Evolutionary conservation across 352 stramenopile species (phyloP).

Genomic region (Discostella stelligera): DNA sequence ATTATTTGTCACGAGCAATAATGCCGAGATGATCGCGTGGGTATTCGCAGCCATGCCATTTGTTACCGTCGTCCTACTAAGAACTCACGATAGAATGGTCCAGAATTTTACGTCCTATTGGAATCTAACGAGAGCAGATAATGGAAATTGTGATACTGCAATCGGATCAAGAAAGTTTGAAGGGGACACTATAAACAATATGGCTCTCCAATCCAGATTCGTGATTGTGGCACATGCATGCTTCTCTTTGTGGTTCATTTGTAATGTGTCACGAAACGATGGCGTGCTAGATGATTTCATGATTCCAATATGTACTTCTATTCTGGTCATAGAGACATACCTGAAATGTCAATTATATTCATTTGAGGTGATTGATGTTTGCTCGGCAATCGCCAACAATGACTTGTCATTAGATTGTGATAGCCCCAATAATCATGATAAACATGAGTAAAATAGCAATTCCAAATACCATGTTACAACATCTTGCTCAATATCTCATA

Average conservation of each 20-base stretch:
- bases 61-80: constrained; percentile 16
- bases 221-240: background rate
- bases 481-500: constrained; percentile 75
- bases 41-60: constrained; percentile 25
- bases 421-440: constrained; percentile 24
- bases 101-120: constrained; percentile 13
- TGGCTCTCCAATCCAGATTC: constrained; percentile 7
- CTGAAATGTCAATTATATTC: constrained; percentile 25
- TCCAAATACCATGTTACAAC: background rate
- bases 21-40: constrained; percentile 21
- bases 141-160: constrained; percentile 3
- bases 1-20: constrained; percentile 8
- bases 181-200: constrained; percentile 2
- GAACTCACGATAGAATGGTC: constrained; percentile 18
- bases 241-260: constrained; percentile 32
- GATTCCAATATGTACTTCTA: constrained; percentile 20
- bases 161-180: constrained; percentile 7
- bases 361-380: constrained; percentile 26
- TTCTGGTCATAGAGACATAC: constrained; percentile 13
- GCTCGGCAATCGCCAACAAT: constrained; percentile 33
- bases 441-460: constrained; percentile 26
- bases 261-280: constrained; percentile 28
- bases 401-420: constrained; percentile 28
- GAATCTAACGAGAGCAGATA: constrained; percentile 12
- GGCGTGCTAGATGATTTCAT: constrained; percentile 29